phyloP scores from a whole-genome alignment of 2,329 filamentous ascomycete species.

The Tolypocladium cylindrosporum region DNA sequence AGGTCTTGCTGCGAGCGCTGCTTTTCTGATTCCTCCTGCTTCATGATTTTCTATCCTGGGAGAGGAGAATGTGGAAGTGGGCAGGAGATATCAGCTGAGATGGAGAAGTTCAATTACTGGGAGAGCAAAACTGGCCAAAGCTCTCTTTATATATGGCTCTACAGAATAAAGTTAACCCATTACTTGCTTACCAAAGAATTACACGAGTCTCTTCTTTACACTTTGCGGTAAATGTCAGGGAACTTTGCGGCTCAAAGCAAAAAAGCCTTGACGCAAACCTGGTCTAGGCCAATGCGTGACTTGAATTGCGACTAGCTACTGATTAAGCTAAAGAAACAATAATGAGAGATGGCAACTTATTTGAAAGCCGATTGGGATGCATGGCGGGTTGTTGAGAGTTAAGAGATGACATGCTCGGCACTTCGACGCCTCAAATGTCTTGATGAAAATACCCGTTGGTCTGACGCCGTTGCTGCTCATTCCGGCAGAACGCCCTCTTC shows the following conservation, averaged over 20 bases:
- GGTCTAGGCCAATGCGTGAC: not conserved
- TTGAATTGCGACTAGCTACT: not conserved
- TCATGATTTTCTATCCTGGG: not conserved
- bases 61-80: not conserved
- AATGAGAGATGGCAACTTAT: too few relatives aligned
- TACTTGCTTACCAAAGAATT: too few relatives aligned
- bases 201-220: not conserved
- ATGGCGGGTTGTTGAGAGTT: too few relatives aligned
- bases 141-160: not conserved
- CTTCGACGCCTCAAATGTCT: not conserved
- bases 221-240: not conserved
- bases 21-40: not conserved
- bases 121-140: not conserved
- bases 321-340: too few relatives aligned
- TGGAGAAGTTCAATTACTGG: not conserved
- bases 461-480: not conserved
- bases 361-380: too few relatives aligned
- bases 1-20: not conserved
- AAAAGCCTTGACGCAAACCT: not conserved
- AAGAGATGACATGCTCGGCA: too few relatives aligned
- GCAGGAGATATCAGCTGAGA: not conserved
- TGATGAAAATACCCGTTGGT: not conserved
- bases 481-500: not conserved
- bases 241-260: not conserved
- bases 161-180: not conserved